Conservation (phyloP, 306 rosid species). For the Alnus rubra region DNA sequence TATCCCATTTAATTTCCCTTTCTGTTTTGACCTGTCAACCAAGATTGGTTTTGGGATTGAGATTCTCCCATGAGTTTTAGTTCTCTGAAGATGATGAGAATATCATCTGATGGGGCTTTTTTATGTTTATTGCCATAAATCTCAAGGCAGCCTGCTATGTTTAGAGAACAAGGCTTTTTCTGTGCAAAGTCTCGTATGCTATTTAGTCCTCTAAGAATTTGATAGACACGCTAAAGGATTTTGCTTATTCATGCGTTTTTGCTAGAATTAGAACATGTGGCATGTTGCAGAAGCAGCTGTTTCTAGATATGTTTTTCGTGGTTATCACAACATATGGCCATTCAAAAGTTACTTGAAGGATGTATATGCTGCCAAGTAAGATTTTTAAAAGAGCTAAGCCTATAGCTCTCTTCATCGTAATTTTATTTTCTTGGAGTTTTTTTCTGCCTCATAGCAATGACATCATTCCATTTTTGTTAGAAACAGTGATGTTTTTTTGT, state of each 20-base stretch:
- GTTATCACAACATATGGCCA: neutral
- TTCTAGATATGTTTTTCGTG: neutral
- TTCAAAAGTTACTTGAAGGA: neutral
- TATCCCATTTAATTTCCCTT: neutral
- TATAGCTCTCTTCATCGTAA: neutral
- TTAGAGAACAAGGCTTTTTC: neutral
- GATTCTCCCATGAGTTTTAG: neutral
- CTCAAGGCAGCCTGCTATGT: neutral
- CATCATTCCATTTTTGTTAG: neutral
- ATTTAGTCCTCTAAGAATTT: neutral
- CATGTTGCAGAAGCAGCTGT: neutral
- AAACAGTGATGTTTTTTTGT: neutral
- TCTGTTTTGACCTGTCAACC: constrained; percentile 1
- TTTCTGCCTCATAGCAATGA: neutral
- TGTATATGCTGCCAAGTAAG: neutral
- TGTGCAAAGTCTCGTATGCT: neutral
- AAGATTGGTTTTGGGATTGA: neutral
- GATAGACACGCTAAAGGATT: neutral
- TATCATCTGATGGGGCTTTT: neutral
- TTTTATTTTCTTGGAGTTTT: neutral
- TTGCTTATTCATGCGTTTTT: neutral
- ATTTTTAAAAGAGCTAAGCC: neutral
- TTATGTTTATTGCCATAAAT: neutral
- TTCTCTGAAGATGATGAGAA: neutral
- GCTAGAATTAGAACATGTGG: neutral